These are phyloP conservation scores for Pseudogymnoascus sp. DNA, from an alignment of 2,329 filamentous ascomycete species.

Conservation along the genomic window DNA sequence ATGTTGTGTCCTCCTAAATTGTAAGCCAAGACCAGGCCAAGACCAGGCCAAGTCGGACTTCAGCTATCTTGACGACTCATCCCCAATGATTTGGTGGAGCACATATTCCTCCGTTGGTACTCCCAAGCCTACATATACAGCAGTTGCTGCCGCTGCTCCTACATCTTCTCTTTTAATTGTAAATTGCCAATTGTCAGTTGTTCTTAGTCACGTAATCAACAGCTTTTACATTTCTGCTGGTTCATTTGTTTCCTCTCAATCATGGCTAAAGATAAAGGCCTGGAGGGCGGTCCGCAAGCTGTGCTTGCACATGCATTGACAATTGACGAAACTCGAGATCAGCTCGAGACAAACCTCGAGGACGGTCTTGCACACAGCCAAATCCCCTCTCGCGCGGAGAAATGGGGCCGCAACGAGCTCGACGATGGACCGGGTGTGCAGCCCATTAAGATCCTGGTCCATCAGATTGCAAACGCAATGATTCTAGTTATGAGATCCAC, in stretches of 20 bases:
- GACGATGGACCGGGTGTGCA: conserved; percentile 53
- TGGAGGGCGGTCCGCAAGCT: background rate
- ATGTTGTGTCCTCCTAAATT: background rate
- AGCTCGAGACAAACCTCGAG: conserved; percentile 47
- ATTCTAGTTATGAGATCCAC: conserved; percentile 43
- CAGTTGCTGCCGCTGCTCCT: background rate
- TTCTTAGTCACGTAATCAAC: background rate
- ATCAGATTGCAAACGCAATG: conserved; percentile 62
- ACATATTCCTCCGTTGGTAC: background rate
- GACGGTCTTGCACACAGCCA: conserved; percentile 50
- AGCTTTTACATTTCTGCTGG: background rate
- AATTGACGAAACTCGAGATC: conserved; percentile 42
- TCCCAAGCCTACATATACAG: background rate
- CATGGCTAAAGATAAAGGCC: background rate
- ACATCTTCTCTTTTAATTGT: background rate
- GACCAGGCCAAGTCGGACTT: background rate
- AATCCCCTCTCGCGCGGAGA: conserved; percentile 44
- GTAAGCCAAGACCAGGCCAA: background rate
- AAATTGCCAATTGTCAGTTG: background rate
- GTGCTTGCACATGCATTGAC: conserved; percentile 46
- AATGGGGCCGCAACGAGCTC: conserved; percentile 56
- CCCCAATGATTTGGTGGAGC: background rate
- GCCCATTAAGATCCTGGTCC: conserved; percentile 53
- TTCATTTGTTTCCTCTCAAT: background rate
- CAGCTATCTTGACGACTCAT: background rate